These are phyloP conservation scores for Epipyxis sp. DNA, from an alignment of 108 stramenopile species.

Conservation along the genomic window DNA sequence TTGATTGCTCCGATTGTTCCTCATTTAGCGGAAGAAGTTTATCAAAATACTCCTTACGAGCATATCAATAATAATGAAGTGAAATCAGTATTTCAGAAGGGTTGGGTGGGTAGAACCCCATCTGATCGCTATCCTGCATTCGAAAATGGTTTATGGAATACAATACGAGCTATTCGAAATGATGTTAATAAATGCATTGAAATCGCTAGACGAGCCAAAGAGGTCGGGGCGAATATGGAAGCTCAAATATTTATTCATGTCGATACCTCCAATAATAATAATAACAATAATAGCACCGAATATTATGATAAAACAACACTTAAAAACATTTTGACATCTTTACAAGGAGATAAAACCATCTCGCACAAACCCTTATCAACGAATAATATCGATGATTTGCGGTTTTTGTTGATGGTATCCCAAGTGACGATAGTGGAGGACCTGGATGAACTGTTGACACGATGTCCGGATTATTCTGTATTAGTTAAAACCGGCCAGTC, in stretches of 20 bases:
- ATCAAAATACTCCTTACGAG: constrained; percentile 59
- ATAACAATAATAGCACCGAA: no score
- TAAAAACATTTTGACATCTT: constrained; percentile 28
- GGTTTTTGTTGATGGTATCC: constrained; percentile 45
- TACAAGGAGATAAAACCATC: constrained; percentile 39
- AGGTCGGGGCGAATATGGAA: constrained; percentile 42
- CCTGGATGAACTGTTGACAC: background rate
- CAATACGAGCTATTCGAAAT: constrained; percentile 26
- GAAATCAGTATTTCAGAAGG: constrained; percentile 43
- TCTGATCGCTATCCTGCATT: constrained; percentile 3
- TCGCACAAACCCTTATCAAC: constrained; percentile 15
- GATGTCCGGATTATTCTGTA: background rate
- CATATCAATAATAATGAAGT: constrained; percentile 2
- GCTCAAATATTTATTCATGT: constrained; percentile 37
- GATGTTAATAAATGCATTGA: constrained; percentile 49
- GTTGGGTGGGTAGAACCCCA: constrained; percentile 31
- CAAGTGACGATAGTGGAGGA: constrained; percentile 36
- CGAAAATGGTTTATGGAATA: constrained; percentile 37
- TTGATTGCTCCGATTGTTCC: constrained; percentile 83
- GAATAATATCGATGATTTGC: constrained; percentile 49
- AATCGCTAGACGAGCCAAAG: constrained; percentile 34
- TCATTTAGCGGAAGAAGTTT: constrained; percentile 97
- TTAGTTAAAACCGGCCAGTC: constrained; percentile 13
- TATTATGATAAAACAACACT: no score
- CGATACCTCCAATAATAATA: no score